Evolutionary conservation across 768 basidiomycete species (phyloP).

Genomic region (Boletus barrowsii): DNA sequence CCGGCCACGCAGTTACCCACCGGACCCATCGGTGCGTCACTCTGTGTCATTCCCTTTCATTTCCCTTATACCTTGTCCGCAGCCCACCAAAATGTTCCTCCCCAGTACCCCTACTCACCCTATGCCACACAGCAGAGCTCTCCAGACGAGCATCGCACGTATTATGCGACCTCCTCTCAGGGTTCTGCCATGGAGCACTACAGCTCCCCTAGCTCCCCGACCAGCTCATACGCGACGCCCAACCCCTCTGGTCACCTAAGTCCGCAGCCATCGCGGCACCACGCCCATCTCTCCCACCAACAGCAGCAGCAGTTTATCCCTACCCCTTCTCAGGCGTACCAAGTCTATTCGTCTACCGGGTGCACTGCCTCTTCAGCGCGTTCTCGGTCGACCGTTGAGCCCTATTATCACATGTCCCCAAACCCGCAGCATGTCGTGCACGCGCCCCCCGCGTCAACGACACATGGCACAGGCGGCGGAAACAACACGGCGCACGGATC

Average conservation of each 20-base stretch:
- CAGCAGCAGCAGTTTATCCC: conserved; percentile 41
- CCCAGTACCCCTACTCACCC: conserved; percentile 19
- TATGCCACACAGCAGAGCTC: conserved; percentile 18
- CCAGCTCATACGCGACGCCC: conserved; percentile 20
- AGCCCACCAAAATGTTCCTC: conserved; percentile 18
- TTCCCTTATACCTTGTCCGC: conserved; percentile 10
- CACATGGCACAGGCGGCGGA: conserved; percentile 18
- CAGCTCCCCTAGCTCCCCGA: conserved; percentile 16
- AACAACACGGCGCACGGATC: conserved; percentile 7
- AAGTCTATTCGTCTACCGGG: conserved; percentile 32
- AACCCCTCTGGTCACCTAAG: conserved; percentile 13
- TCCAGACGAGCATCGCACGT: conserved; percentile 23
- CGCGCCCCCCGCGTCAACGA: conserved; percentile 8
- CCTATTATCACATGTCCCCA: conserved; percentile 41
- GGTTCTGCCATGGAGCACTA: conserved; percentile 20
- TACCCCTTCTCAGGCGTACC: conserved; percentile 45
- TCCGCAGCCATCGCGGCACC: conserved; percentile 18
- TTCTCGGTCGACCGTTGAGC: conserved; percentile 31
- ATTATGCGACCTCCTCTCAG: conserved; percentile 23
- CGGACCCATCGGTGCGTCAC: conserved; percentile 28
- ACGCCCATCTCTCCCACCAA: conserved; percentile 12
- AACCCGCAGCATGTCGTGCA: conserved; percentile 33
- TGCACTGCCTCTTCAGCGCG: conserved; percentile 25
- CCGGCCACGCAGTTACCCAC: conserved; percentile 17
- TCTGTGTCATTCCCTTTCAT: conserved; percentile 5